Conservation (phyloP, 139 green algal genomes). For the Zygnema cylindricum region DNA sequence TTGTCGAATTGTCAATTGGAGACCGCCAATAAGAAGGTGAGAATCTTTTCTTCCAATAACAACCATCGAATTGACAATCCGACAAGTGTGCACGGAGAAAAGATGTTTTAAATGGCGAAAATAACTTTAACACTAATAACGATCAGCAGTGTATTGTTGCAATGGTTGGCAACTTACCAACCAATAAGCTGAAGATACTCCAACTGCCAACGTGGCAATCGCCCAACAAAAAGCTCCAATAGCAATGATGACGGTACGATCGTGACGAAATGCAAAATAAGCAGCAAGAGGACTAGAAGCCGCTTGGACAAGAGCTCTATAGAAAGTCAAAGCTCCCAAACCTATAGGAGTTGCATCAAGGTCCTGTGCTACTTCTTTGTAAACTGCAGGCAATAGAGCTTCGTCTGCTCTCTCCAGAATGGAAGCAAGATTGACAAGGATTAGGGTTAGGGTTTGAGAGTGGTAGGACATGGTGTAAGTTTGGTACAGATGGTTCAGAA, state of each 20-base stretch:
- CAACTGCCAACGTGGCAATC: slow-evolving; percentile 50
- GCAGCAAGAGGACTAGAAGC: slow-evolving; percentile 43
- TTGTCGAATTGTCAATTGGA: too few species aligned
- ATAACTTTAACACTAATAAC: too few species aligned
- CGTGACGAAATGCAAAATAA: not conserved
- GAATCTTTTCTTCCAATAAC: too few species aligned
- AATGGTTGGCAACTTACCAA: slow-evolving; percentile 26
- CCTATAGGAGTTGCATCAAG: slow-evolving; percentile 41
- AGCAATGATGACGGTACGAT: slow-evolving; percentile 44
- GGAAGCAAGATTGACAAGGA: slow-evolving; percentile 55
- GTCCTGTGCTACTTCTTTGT: slow-evolving; percentile 47
- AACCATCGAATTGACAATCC: too few species aligned
- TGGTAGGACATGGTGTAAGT: too few species aligned
- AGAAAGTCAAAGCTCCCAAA: slow-evolving; percentile 50
- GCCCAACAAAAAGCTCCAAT: slow-evolving; percentile 43
- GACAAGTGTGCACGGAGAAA: too few species aligned
- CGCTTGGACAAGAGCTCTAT: slow-evolving; percentile 51
- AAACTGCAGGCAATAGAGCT: slow-evolving; percentile 58
- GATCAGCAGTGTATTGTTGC: too few species aligned
- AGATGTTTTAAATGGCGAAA: too few species aligned
- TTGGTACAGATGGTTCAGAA: too few species aligned
- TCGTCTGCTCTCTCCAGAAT: slow-evolving; percentile 60
- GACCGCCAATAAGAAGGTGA: too few species aligned
- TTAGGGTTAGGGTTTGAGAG: too few species aligned
- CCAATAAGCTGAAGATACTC: slow-evolving; percentile 1